Base-by-base conservation (phyloP, 2,329 filamentous ascomycete species). In the Leptographium wingfieldii region DNA sequence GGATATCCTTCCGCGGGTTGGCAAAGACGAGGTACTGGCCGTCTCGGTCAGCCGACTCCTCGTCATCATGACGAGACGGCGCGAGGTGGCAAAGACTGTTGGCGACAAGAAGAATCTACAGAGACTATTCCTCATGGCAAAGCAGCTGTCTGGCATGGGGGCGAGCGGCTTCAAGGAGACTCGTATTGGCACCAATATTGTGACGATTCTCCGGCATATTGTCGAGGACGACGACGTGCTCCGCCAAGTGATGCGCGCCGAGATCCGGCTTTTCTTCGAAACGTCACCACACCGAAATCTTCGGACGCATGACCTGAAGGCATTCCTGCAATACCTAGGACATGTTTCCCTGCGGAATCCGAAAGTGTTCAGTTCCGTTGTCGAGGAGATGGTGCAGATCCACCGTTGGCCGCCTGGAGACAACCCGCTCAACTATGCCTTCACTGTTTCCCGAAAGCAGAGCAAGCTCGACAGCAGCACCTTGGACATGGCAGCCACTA, bases 141-240 rank as follows among this genome's bases (percentile, higher is more conserved):
- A 95, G 71, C 92, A 97, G 70, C 82, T 97, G 61, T 86, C 90
- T 25, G 88, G 88, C 31, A 81, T 85, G 35, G 87, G 88, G 7
- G 88, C 90, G 35, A 82, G 88, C 59, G 86, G 86, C 59, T 80
- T 99, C 11, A 78, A 75, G 62, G 77, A 80, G 49, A 77, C 75
- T 2, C 76, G 75, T 58, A 73, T 82, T 48, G 75, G 77, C 3
- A 71, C 77, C 27, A 81, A 87, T 60, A 87, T 96, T 67, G 86
- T 97, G 80, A 81, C 92, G 14, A 86, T 96, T 58, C 76, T 99
- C 52, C 86, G 95, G 49, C 94, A 99, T 68, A 86, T 99, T 64
- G 83, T 97, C 59, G 94, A 99, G 72, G 95, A 99, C 68, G 90
- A 96, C 56, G 86, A 91, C 22, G 94, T 87, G 2, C 81, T 97